Conservation (phyloP, 1,284 basidiomycete genomes). For the Ustilago esculenta region DNA sequence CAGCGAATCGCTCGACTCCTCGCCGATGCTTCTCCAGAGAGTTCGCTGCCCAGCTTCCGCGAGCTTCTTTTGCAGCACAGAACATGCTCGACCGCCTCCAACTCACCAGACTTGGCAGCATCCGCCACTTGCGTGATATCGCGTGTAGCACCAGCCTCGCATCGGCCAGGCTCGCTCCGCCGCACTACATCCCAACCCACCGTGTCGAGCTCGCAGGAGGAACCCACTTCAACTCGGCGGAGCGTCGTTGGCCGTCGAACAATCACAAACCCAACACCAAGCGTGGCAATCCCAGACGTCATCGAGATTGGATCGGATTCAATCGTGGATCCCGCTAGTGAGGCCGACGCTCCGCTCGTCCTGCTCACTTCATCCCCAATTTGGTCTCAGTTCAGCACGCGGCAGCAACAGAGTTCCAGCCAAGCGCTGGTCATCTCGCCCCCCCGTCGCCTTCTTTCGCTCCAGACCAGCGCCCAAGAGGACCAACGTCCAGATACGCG, state of each 20-base stretch:
- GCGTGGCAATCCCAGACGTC: conserved; percentile 9
- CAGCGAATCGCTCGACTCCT: conserved; percentile 23
- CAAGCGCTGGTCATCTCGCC: conserved; percentile 20
- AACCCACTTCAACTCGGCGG: conserved; percentile 17
- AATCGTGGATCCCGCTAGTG: conserved; percentile 31
- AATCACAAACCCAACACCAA: conserved; percentile 3
- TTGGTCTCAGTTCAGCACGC: conserved; percentile 30
- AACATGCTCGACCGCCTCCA: not conserved
- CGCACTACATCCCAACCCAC: conserved; percentile 32
- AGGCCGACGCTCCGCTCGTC: conserved; percentile 2
- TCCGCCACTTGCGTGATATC: not conserved
- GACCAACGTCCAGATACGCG: no score
- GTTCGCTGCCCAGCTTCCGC: conserved; percentile 34
- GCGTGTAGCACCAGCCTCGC: conserved; percentile 2
- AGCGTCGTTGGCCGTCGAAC: conserved; percentile 5
- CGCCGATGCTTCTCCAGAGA: conserved; percentile 30
- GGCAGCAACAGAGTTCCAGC: conserved; percentile 21
- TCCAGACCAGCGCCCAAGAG: no score
- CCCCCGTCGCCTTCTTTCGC: conserved; percentile 9
- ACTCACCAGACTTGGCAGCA: no score
- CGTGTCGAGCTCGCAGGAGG: conserved; percentile 27
- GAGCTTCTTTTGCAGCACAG: conserved; percentile 17
- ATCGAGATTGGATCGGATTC: conserved; percentile 43
- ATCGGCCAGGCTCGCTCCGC: conserved; percentile 24
- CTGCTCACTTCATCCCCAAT: conserved; percentile 28